Evolutionary conservation across 306 rosid genomes (phyloP), one percentile per base, ranked within the genome.

Genomic region (Acacia crassicarpa): DNA sequence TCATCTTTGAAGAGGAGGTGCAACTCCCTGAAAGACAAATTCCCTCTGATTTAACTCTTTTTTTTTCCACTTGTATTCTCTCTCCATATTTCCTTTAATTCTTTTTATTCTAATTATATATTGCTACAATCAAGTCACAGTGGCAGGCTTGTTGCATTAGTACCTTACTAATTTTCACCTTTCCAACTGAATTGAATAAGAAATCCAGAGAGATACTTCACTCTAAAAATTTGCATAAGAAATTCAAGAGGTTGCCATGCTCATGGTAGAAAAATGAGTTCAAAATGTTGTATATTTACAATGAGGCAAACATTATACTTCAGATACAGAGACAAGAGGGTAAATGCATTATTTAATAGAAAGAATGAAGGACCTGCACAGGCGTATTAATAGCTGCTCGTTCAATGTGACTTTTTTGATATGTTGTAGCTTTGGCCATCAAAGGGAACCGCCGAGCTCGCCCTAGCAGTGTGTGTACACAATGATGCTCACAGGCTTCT

Each of bases 341-440:
- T 6, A 8, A 73, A 46, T 56, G 79, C 38, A 80, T 69, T 76
- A 43, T 56, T 72, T 69, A 78, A 67, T 79, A 59, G 81, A 82
- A 63, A 82, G 76, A 82, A 35, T 49, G 80, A 78, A 54, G 48
- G 68, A 92, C 98, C 98, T 93, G 98, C 84, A 95, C 98, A 6
- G 98, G 98, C 32, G 98, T 95, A 82, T 95, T 95, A 67, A 95
- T 93, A 82, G 98, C 98, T 84, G 98, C 98, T 82, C 98, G 88
- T 82, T 93, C 98, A 45, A 95, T 91, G 86, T 95, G 98, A 72
- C 97, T 97, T 86, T 86, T 91, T 81, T 87, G 98, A 83, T 85
- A 85, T 41, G 84, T 78, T 61, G 87, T 88, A 59, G 92, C 92
- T 49, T 78, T 84, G 43, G 69, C 83, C 90, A 90, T 65, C 74